Percentiles rank a stretch among this genome's conserved stretches.
Evolutionary conservation across 2,329 filamentous ascomycete species (phyloP).

Genomic region (Ascochyta rabiei): DNA sequence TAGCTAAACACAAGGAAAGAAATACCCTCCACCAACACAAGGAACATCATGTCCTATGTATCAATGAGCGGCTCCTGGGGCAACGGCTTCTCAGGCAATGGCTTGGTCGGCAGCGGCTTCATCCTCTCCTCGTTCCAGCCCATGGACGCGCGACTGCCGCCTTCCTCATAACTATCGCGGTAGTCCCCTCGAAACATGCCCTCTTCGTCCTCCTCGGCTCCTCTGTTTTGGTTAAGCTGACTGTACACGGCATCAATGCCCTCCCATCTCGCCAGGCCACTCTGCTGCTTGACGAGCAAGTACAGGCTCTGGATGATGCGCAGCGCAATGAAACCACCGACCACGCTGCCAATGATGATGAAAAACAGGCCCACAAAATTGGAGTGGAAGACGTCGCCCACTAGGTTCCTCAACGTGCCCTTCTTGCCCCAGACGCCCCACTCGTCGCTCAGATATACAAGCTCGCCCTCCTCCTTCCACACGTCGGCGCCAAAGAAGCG

Average conservation of each 20-base stretch:
- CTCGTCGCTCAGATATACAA: slow-evolving; percentile 35
- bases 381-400: slow-evolving; percentile 36
- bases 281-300: slow-evolving; percentile 30
- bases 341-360: slow-evolving; percentile 24
- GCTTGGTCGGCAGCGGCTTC: slow-evolving; percentile 39
- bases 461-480: slow-evolving; percentile 28
- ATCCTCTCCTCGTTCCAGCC: slow-evolving; percentile 31
- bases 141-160: slow-evolving; percentile 11
- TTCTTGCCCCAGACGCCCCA: slow-evolving; percentile 43
- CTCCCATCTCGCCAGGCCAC: slow-evolving; percentile 40
- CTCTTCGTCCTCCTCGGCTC: slow-evolving; percentile 33
- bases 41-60: slow-evolving; percentile 10
- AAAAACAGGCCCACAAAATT: slow-evolving; percentile 32
- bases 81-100: slow-evolving; percentile 44
- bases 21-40: too few relatives aligned
- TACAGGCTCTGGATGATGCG: slow-evolving; percentile 28
- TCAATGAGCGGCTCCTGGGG: slow-evolving; percentile 45
- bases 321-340: slow-evolving; percentile 26
- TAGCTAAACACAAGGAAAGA: not conserved
- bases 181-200: slow-evolving; percentile 30
- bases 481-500: slow-evolving; percentile 40
- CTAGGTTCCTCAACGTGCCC: slow-evolving; percentile 34
- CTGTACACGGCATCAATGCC: slow-evolving; percentile 45
- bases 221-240: slow-evolving; percentile 30
- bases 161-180: slow-evolving; percentile 33